These are phyloP conservation scores for Chlorella sp. DNA, from an alignment of 139 green algal species.

Conservation along the genomic window DNA sequence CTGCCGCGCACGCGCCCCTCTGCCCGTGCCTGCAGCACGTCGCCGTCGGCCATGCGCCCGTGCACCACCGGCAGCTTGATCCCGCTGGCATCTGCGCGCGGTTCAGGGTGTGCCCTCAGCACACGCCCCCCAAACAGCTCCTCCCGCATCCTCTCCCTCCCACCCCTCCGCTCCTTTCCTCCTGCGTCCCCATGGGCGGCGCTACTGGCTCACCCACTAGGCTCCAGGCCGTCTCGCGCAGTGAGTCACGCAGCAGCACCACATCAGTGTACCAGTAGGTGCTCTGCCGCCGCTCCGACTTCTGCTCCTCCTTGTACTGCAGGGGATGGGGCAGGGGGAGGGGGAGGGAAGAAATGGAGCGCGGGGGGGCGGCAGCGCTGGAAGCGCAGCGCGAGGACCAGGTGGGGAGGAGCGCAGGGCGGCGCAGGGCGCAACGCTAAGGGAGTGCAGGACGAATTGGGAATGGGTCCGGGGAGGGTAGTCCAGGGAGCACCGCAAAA, in stretches of 20 bases:
- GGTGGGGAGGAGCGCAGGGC: too few species aligned
- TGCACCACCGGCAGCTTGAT: slow-evolving; percentile 29
- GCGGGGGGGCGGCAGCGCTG: not conserved
- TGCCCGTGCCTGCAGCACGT: slow-evolving; percentile 21
- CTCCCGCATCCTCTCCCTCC: too few species aligned
- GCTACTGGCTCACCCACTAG: too few species aligned
- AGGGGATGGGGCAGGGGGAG: not conserved
- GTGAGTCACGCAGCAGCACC: slow-evolving; percentile 10
- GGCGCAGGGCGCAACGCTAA: too few species aligned
- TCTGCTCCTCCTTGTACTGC: slow-evolving; percentile 29
- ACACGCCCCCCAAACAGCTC: too few species aligned
- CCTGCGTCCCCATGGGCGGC: too few species aligned
- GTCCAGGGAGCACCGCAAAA: too few species aligned
- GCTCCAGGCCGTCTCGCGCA: slow-evolving; percentile 34
- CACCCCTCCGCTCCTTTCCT: too few species aligned
- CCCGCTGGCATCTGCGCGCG: slow-evolving; percentile 4
- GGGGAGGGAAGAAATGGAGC: not conserved
- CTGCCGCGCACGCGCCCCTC: not conserved
- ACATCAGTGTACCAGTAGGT: slow-evolving; percentile 14
- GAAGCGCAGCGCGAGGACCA: not conserved
- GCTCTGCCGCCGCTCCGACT: slow-evolving; percentile 7
- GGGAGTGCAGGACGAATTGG: too few species aligned
- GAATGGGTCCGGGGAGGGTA: too few species aligned
- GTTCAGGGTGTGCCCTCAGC: too few species aligned
- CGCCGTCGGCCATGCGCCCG: slow-evolving; percentile 8